These are phyloP conservation scores for Botrytis pseudocinerea DNA, from an alignment of 2,329 filamentous ascomycete genomes.

Conservation along the genomic window DNA sequence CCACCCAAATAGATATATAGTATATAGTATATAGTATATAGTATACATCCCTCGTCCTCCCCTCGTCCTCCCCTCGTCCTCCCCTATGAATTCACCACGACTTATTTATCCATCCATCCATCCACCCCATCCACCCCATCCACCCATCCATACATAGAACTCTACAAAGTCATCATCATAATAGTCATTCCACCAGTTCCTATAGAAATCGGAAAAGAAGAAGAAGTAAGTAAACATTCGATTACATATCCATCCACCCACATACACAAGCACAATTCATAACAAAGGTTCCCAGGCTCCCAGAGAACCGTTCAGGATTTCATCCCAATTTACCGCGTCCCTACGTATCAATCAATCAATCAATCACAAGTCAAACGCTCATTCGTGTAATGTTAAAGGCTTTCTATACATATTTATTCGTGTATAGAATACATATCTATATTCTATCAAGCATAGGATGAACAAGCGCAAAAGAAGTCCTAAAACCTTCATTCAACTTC, in stretches of 20 bases:
- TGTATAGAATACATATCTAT: background rate
- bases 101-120: background rate
- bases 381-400: background rate
- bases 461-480: background rate
- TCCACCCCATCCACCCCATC: no score
- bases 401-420: background rate
- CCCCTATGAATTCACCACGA: background rate
- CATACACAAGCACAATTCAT: background rate
- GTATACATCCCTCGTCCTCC: no score
- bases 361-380: background rate
- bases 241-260: background rate
- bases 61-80: no score
- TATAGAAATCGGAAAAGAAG: background rate
- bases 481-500: background rate
- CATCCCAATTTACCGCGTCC: background rate
- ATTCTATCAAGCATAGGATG: background rate
- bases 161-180: rapidly evolving
- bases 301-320: background rate
- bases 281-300: rapidly evolving
- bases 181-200: no score
- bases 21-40: no score
- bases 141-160: background rate
- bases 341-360: background rate
- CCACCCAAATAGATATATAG: no score
- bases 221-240: background rate